Percentiles rank a stretch among this genome's conserved stretches.
phyloP scores from a whole-genome alignment of 1,284 basidiomycete genomes.

The Sporisorium reilianum region DNA sequence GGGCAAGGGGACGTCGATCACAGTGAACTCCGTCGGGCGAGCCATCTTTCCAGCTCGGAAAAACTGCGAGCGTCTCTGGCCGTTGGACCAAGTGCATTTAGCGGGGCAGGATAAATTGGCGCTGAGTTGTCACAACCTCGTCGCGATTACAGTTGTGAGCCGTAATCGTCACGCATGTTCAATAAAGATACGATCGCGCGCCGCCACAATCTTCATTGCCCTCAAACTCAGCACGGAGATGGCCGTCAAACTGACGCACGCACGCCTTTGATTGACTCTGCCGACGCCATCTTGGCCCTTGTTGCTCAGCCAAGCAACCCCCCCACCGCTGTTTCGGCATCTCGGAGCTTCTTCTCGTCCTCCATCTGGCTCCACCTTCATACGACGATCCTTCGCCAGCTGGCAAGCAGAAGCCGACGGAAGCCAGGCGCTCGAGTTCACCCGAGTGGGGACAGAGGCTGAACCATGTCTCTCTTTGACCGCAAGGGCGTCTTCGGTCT shows the following conservation, averaged over 20 bases:
- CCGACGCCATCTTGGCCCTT: constrained; percentile 1
- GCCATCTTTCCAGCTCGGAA: neutral
- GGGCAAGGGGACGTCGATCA: neutral
- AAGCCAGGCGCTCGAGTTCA: constrained; percentile 5
- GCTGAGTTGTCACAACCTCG: neutral
- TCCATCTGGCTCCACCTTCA: neutral
- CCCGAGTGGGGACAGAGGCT: constrained; percentile 13
- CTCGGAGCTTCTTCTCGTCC: constrained; percentile 2
- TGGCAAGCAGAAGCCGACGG: constrained; percentile 25
- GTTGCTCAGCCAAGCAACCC: neutral
- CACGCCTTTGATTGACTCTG: neutral
- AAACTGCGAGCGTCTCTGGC: neutral
- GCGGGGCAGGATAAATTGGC: neutral
- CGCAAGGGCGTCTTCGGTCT: constrained; percentile 6
- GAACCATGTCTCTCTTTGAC: neutral
- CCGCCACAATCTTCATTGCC: neutral
- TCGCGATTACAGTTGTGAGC: neutral
- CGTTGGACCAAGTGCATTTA: neutral
- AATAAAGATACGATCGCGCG: neutral
- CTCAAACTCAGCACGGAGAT: constrained; percentile 5
- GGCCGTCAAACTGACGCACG: neutral
- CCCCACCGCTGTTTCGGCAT: neutral
- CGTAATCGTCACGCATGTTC: constrained; percentile 1
- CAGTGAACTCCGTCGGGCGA: constrained; percentile 1
- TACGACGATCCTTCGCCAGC: neutral